These are phyloP conservation scores for Lasiosphaeria miniovina DNA, from an alignment of 495 filamentous ascomycete genomes.

Conservation along the genomic window DNA sequence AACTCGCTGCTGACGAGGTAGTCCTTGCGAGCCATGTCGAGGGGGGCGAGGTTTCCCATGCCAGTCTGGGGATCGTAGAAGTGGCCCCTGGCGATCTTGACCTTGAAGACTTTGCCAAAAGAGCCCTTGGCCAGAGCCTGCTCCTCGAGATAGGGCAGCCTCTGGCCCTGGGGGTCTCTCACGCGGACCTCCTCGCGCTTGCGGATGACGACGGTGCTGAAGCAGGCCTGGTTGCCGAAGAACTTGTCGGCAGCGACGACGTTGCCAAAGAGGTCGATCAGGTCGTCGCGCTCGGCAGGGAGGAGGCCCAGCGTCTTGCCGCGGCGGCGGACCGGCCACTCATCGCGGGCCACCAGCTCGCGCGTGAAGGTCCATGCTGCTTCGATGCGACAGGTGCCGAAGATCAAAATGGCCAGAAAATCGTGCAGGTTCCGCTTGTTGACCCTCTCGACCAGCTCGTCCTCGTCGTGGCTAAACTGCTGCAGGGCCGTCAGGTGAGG, in stretches of 20 bases:
- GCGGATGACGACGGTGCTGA: constrained; percentile 32
- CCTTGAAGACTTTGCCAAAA: constrained; percentile 33
- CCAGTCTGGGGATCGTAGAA: constrained; percentile 21
- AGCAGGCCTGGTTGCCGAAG: constrained; percentile 30
- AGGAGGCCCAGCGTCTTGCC: constrained; percentile 7
- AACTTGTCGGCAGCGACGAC: constrained; percentile 26
- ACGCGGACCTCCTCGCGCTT: constrained; percentile 27
- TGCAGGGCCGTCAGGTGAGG: constrained; percentile 1
- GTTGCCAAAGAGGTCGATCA: constrained; percentile 28
- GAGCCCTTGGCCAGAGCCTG: constrained; percentile 19
- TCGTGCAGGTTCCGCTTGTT: constrained; percentile 24
- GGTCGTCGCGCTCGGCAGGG: constrained; percentile 16
- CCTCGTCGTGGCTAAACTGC: constrained; percentile 14
- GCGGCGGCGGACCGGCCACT: constrained; percentile 13
- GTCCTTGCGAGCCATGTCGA: constrained; percentile 27
- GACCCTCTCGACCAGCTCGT: constrained; percentile 20
- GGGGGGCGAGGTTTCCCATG: constrained; percentile 18
- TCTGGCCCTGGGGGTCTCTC: constrained; percentile 20
- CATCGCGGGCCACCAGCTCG: constrained; percentile 21
- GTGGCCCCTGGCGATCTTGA: constrained; percentile 35
- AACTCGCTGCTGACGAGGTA: constrained; percentile 22
- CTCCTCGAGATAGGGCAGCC: constrained; percentile 35
- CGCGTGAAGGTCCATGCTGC: constrained; percentile 28
- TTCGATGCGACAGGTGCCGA: constrained; percentile 28
- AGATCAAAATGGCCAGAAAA: constrained; percentile 34